Conservation (phyloP, 2,329 filamentous ascomycete species). For the Davidsoniella australis region DNA sequence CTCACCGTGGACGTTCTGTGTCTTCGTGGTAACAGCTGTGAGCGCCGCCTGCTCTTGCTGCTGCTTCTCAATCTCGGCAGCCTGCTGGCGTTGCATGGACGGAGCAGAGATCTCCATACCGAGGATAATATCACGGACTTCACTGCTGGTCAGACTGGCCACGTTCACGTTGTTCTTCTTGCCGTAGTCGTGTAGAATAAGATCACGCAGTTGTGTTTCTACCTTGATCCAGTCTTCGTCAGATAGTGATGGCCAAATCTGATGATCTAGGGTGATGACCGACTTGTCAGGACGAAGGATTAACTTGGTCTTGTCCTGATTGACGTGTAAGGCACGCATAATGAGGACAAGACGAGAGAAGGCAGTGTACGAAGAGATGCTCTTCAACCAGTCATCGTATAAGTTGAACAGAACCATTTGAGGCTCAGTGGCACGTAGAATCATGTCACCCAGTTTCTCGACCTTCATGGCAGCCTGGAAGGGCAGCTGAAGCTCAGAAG, state of each 20-base stretch:
- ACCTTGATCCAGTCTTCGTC: slow-evolving; percentile 99
- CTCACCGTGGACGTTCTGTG: slow-evolving; percentile 89
- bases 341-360: slow-evolving; percentile 93
- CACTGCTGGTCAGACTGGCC: slow-evolving; percentile 85
- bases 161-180: slow-evolving; percentile 99
- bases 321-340: slow-evolving; percentile 85
- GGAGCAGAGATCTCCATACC: slow-evolving; percentile 99
- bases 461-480: slow-evolving; percentile 99
- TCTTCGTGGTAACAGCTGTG: slow-evolving; percentile 95
- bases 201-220: slow-evolving; percentile 85
- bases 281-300: slow-evolving; percentile 91
- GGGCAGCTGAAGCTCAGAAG: slow-evolving; percentile 86
- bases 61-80: slow-evolving; percentile 97
- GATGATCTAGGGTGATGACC: slow-evolving; percentile 94
- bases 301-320: slow-evolving; percentile 95
- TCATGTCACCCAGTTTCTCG: slow-evolving; percentile 98
- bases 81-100: slow-evolving; percentile 94
- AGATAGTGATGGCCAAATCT: slow-evolving; percentile 89
- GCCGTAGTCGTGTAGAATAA: slow-evolving; percentile 95
- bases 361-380: slow-evolving; percentile 93
- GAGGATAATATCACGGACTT: slow-evolving; percentile 94
- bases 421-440: slow-evolving; percentile 90
- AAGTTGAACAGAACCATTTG: slow-evolving; percentile 99
- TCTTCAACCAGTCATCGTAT: slow-evolving; percentile 98
- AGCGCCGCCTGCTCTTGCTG: slow-evolving; percentile 93